A percentile compares a stretch with the other conserved stretches of the same genome.
These are phyloP conservation scores for Dacryopinax spathularia DNA, from an alignment of 768 basidiomycete species.

Conservation along the genomic window DNA sequence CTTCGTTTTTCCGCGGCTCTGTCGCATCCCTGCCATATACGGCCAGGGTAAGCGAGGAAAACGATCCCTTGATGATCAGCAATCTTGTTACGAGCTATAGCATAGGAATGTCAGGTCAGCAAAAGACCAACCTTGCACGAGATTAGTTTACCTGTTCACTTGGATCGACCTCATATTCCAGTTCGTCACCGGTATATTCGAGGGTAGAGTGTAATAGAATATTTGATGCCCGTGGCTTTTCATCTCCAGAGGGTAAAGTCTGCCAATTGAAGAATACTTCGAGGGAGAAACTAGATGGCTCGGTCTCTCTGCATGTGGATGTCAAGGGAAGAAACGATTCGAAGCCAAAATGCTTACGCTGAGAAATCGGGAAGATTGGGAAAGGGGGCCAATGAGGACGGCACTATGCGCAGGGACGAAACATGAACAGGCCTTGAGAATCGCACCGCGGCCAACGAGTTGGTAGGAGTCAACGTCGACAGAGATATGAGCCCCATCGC, in stretches of 20 bases:
- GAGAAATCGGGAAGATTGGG: not conserved
- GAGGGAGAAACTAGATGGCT: not conserved
- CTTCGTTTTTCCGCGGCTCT: slow-evolving; percentile 21
- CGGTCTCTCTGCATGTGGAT: not conserved
- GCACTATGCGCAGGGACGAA: slow-evolving; percentile 10
- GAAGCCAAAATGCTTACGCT: not conserved
- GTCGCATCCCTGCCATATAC: slow-evolving; percentile 43
- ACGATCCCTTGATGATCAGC: slow-evolving; percentile 68
- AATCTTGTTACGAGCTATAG: slow-evolving; percentile 40
- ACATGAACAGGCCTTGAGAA: slow-evolving; percentile 10
- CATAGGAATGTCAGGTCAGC: too few relatives aligned
- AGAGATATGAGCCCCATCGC: not conserved
- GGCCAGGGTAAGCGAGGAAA: slow-evolving; percentile 50
- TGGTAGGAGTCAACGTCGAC: not conserved
- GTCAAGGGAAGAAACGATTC: not conserved
- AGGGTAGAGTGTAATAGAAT: not conserved
- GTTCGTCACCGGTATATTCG: not conserved
- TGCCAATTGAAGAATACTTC: slow-evolving; percentile 1
- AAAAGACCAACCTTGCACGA: too few relatives aligned
- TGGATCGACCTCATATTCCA: not conserved
- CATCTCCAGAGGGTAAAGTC: not conserved
- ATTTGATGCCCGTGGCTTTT: not conserved
- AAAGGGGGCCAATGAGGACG: not conserved
- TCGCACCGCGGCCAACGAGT: not conserved
- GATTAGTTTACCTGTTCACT: not conserved